Base-by-base conservation (phyloP, 2,329 filamentous ascomycete species). In the Microsporum audouinii region DNA sequence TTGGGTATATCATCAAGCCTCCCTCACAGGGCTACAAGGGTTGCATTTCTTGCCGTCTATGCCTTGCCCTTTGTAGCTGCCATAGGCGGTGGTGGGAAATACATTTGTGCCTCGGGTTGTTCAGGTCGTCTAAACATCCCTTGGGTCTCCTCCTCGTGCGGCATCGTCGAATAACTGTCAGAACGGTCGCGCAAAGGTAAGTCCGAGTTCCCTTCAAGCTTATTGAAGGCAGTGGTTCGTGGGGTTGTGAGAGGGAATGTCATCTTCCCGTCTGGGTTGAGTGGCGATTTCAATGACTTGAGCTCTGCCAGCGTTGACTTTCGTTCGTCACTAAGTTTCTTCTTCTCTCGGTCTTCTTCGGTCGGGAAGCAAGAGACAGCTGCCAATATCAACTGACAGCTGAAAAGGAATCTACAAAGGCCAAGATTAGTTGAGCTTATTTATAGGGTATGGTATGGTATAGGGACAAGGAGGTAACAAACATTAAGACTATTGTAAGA, bases 401-500 rank as follows among this genome's bases (percentile, higher is more conserved):
- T 69, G 69, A 83, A 84, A 41, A 84, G 72, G 5, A 74, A 65
- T 51, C 82, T 84, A 23, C 14, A 31, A 23, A 38, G 10, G 12
- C 12, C 10, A 6, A 31, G 43, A 4, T 39, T 45, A 38, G 56
- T 53, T 56, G 41, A 45, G 43, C 12, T 56, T 2, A 10, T 41
- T 39, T 33, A 57, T 27, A n/a, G 38, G 45, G 27, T 56, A n/a
- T 23, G 27, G n/a, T 14, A 8, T 5, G n/a, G 29, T 36, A 17
- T 1, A 29, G n/a, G 27, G 33, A 47, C 17, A 17, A 49, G 47
- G 62, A 47, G 17, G 10, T 56, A 23, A 77, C 79, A 70, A 74
- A 84, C 81, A 81, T 73, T 71, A 84, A 77, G 31, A 84, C 70
- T 58, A 82, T 73, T 2, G 79, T 82, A 23, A 84, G 75, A 1